Percentiles rank a stretch among this genome's conserved stretches.
Conservation (phyloP, 805 yeast genomes). For the Metschnikowia koreensis region DNA sequence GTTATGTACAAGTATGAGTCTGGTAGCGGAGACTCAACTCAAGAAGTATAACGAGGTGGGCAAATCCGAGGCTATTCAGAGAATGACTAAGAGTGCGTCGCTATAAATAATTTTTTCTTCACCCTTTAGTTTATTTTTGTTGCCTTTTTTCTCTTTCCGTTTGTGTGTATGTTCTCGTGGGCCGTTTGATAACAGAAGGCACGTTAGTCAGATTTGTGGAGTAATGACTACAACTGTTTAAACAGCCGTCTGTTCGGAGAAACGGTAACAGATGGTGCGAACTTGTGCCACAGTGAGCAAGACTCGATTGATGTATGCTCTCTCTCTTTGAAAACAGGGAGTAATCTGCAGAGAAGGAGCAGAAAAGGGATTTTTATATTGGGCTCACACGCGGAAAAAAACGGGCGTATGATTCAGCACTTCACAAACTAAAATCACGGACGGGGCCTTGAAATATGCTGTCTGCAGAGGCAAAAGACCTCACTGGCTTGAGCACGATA, state of each 20-base stretch:
- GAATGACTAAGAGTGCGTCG: not conserved
- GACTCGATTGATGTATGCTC: not conserved
- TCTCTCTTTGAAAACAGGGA: not conserved
- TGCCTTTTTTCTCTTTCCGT: not conserved
- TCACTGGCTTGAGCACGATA: not conserved
- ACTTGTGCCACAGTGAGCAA: slow-evolving; percentile 1
- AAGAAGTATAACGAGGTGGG: not conserved
- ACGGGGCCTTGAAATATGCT: not conserved
- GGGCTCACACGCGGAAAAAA: not conserved
- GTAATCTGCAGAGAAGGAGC: not conserved
- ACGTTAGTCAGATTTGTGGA: not conserved
- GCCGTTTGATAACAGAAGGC: not conserved
- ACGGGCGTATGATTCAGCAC: not conserved
- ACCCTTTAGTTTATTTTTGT: too few species aligned
- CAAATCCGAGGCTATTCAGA: not conserved
- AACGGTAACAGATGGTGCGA: slow-evolving; percentile 1
- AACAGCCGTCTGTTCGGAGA: not conserved
- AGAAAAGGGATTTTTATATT: not conserved
- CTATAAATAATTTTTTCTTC: not conserved
- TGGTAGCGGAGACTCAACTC: not conserved
- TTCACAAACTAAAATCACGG: not conserved
- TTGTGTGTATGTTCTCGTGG: not conserved
- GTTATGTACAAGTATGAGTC: slow-evolving; percentile 16
- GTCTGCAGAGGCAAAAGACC: not conserved
- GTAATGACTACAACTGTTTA: not conserved